Evolutionary conservation across 345 rosid species (phyloP), one percentile per base, ranked within the genome.

Genomic region (Xanthoceras sorbifolium): DNA sequence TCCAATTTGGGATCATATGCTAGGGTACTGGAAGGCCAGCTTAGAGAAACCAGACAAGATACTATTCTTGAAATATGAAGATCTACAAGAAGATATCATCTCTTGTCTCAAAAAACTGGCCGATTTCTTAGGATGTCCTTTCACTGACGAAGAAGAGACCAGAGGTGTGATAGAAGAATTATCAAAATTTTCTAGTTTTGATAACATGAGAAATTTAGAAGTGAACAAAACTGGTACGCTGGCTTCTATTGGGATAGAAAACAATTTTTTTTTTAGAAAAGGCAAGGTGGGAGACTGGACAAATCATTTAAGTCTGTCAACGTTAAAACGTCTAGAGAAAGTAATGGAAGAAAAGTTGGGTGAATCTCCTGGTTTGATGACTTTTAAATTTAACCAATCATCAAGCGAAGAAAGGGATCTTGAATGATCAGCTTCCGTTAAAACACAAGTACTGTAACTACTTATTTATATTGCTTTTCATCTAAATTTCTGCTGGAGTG

Each of bases 201-300:
- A 38, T 38, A 38, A 38, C 42, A 5, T 38, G 42, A 38, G 7
- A 38, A 79, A 77, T 61, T 77, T 83, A 63, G 86, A 83, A 65
- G 82, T 77, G 62, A 85, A 76, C 6, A 82, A 76, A 70, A 79
- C 67, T 3, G 84, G 84, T 6, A 67, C 68, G 31, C 76, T 75
- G 31, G 8, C 9, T 38, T n/a, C n/a, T n/a, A n/a, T 72, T 26
- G 76, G 68, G 32, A 69, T 22, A 20, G 77, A 76, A 0, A 85
- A 83, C 22, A 79, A 80, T 34, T 77, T 78, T 1, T 81, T 73
- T 57, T 85, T 82, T 42, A 81, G 84, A 69, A 78, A 85, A 81
- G 88, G 88, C 1, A 76, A 78, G 44, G 86, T 83, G 70, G 86
- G 86, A 38, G 9, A 38, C 9, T 38, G 42, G 42, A 38, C 9